Evolutionary conservation across 148 eudicot genomes (phyloP).

Genomic region (Amaranthus hypochondriacus): DNA sequence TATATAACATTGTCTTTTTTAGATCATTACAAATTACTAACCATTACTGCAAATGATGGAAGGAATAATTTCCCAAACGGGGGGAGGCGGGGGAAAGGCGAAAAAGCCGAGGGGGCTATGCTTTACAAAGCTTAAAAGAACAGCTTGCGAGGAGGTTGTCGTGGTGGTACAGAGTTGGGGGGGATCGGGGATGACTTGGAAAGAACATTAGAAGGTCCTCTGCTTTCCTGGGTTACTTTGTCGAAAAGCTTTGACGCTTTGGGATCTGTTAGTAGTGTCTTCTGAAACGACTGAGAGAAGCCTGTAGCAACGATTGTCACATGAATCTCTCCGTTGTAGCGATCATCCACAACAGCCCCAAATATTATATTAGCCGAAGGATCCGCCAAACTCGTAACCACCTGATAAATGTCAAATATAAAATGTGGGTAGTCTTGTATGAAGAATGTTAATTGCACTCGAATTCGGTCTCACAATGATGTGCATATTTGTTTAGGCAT

Average conservation of each 20-base stretch:
- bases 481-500: too few relatives aligned
- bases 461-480: not conserved
- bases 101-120: not conserved
- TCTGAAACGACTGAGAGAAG: constrained; percentile 91
- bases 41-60: constrained; percentile 1
- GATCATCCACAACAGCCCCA: constrained; percentile 97
- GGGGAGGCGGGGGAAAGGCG: too few relatives aligned
- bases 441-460: not conserved
- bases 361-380: constrained; percentile 97
- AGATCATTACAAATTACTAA: constrained; percentile 12
- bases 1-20: constrained; percentile 6
- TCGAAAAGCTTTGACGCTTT: constrained; percentile 57
- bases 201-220: constrained; percentile 34
- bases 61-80: not conserved
- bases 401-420: constrained; percentile 34
- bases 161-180: constrained; percentile 41
- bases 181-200: constrained; percentile 32
- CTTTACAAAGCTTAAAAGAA: constrained; percentile 45
- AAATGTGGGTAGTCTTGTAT: not conserved
- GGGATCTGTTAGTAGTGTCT: constrained; percentile 73
- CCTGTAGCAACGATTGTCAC: constrained; percentile 96
- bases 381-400: constrained; percentile 95
- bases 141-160: constrained; percentile 53
- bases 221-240: constrained; percentile 43
- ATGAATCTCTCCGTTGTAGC: constrained; percentile 93